Conservation (phyloP, 768 basidiomycete species). For the Termitomyces sp. region DNA sequence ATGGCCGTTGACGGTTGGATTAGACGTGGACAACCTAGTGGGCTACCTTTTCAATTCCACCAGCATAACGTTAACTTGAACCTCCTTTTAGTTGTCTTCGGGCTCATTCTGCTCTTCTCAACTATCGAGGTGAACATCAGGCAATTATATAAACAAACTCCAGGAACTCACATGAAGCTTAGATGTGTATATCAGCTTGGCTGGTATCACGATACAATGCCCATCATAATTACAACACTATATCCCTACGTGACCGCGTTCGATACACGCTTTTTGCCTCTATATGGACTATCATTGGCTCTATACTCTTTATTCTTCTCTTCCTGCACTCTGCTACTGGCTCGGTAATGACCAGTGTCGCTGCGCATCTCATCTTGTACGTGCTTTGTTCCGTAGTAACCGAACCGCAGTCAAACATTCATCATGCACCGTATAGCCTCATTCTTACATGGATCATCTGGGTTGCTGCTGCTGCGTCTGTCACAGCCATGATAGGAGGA, state of each 20-base stretch:
- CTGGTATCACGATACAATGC: constrained; percentile 59
- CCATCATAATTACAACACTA: constrained; percentile 47
- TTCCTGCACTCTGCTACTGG: constrained; percentile 51
- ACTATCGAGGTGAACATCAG: constrained; percentile 53
- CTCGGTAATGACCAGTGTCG: constrained; percentile 54
- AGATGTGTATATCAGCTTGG: constrained; percentile 76
- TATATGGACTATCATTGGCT: constrained; percentile 64
- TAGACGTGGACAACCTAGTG: constrained; percentile 55
- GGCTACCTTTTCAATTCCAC: constrained; percentile 14
- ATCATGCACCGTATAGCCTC: constrained; percentile 40
- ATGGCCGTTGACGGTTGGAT: constrained; percentile 23
- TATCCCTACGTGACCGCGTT: constrained; percentile 55
- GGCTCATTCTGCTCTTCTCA: constrained; percentile 53
- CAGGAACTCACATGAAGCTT: background rate
- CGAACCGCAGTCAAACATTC: constrained; percentile 1
- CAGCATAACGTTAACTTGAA: background rate
- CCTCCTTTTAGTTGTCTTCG: constrained; percentile 42
- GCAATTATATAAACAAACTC: background rate
- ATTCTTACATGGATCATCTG: constrained; percentile 75
- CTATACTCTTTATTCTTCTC: constrained; percentile 46
- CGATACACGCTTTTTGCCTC: constrained; percentile 70
- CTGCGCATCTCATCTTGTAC: constrained; percentile 62
- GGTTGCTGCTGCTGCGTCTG: constrained; percentile 68
- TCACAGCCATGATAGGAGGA: constrained; percentile 65
- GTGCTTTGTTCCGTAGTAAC: constrained; percentile 18